Evolutionary conservation across 1,139 yeast genomes (phyloP), one percentile per base, ranked within the genome.

Genomic region (Saccharomyces hybrid): DNA sequence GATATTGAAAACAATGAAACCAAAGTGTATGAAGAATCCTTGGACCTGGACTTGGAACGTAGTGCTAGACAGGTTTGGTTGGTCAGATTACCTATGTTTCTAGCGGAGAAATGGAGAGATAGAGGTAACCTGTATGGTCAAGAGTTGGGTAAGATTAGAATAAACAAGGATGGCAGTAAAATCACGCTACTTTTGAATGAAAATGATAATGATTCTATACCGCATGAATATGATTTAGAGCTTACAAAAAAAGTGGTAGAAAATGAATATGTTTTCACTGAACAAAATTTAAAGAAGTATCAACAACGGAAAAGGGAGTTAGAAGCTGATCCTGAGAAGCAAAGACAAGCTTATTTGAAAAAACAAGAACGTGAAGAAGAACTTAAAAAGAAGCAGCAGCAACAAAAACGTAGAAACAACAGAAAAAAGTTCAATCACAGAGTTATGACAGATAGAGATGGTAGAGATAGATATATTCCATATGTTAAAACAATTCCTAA

Each of bases 251-350:
- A 87, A 47, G 83, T 81, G 57, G 96, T 90, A 8, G 82, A 81
- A 49, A 93, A 91, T 68, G 88, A 95, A 56, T 93, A 80, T 68
- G 88, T 90, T n/a, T 90, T 93, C 69, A 84, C 91, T 31, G 99
- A 93, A 72, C 85, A 88, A 66, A 91, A 90, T 69, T 74, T 88
- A 62, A 81, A 83, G 59, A 81, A 83, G 61, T 84, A 81, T 67
- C 83, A 82, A 61, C 83, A 81, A 65, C 83, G 80, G 61, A 70
- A 65, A 67, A 76, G 59, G 75, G 72, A 69, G 54, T 64, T 70
- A 48, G 71, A 69, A 46, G 66, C 70, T 14, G 68, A 67, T 56
- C 71, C 71, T 14, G 72, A 70, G 61, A 65, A 73, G 48, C 69
- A 76, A 59, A 73, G 74, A 53, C 76, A 74, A 58, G 76, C 76